A percentile compares a stretch with the other conserved stretches of the same genome.
These are phyloP conservation scores for Eudorina sp. DNA, from an alignment of 139 green algal genomes.

Conservation along the genomic window DNA sequence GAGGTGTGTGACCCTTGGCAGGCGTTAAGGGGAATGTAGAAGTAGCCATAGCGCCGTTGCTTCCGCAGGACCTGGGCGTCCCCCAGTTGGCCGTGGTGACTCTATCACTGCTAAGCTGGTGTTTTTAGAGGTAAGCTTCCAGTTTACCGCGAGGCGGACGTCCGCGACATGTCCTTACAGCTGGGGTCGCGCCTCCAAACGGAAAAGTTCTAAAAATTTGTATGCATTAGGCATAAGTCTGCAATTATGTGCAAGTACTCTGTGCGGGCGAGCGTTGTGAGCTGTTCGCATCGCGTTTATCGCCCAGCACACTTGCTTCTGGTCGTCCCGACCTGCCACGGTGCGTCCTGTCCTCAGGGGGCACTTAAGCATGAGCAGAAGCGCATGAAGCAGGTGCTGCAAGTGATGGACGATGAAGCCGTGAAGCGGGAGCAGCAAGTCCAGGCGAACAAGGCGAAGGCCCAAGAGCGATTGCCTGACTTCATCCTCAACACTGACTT, in stretches of 20 bases:
- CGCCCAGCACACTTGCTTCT: too few species aligned
- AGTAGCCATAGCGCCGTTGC: neutral
- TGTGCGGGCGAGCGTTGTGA: neutral
- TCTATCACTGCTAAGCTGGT: slow-evolving; percentile 18
- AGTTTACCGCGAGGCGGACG: too few species aligned
- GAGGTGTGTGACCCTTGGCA: neutral
- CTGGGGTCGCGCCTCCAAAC: too few species aligned
- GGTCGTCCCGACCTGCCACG: too few species aligned
- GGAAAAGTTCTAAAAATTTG: too few species aligned
- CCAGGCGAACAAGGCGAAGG: neutral
- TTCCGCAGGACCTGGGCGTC: neutral
- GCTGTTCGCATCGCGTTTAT: neutral
- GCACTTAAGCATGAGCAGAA: slow-evolving; percentile 16
- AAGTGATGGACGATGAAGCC: neutral
- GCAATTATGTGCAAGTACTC: neutral
- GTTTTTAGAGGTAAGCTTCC: slow-evolving; percentile 46
- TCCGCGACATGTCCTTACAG: too few species aligned
- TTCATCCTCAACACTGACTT: slow-evolving; percentile 35
- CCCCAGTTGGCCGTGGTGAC: slow-evolving; percentile 18
- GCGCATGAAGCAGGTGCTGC: slow-evolving; percentile 30
- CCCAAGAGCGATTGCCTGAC: neutral
- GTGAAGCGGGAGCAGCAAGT: neutral
- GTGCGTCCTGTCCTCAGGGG: slow-evolving; percentile 3
- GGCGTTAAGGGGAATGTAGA: neutral
- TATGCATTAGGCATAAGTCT: too few species aligned